phyloP scores from a whole-genome alignment of 1,284 basidiomycete genomes.

The Xanthoconium separans region DNA sequence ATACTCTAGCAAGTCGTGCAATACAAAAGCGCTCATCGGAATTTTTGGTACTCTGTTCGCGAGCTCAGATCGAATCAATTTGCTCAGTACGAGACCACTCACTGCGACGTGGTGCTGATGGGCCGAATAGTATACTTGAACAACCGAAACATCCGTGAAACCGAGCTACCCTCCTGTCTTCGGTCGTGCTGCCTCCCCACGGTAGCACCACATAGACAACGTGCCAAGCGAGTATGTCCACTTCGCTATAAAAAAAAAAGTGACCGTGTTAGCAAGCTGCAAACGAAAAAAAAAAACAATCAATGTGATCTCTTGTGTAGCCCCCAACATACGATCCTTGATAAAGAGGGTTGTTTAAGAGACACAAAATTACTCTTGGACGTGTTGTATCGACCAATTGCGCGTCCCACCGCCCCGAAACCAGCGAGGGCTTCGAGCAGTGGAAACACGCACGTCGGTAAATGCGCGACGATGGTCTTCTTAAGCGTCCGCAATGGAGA shows the following conservation, averaged over 20 bases:
- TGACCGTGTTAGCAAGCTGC: conserved; percentile 14
- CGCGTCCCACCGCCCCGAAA: conserved; percentile 39
- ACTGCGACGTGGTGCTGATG: conserved; percentile 63
- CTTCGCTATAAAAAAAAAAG: conserved; percentile 43
- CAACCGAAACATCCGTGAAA: conserved; percentile 57
- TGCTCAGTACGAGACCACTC: conserved; percentile 2
- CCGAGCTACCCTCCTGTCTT: conserved; percentile 35
- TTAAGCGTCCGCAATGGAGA: conserved; percentile 61
- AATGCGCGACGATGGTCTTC: conserved; percentile 82
- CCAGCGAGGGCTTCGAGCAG: conserved; percentile 51
- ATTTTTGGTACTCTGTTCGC: conserved; percentile 53
- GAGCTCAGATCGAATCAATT: conserved; percentile 6
- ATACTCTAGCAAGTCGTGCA: conserved; percentile 85
- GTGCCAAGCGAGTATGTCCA: conserved; percentile 63
- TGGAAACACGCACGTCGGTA: conserved; percentile 54
- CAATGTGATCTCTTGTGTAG: conserved; percentile 78
- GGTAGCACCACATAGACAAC: conserved; percentile 77
- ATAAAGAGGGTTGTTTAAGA: conserved; percentile 80
- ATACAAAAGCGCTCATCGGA: conserved; percentile 79
- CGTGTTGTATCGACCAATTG: conserved; percentile 85
- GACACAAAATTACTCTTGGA: conserved; percentile 62
- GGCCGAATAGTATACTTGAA: conserved; percentile 82
- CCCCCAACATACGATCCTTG: conserved; percentile 70
- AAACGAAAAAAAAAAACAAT: conserved; percentile 1
- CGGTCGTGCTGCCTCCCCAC: conserved; percentile 68